Evolutionary conservation across 257 asterid genomes (phyloP).

Genomic region (Perilla frutescens): DNA sequence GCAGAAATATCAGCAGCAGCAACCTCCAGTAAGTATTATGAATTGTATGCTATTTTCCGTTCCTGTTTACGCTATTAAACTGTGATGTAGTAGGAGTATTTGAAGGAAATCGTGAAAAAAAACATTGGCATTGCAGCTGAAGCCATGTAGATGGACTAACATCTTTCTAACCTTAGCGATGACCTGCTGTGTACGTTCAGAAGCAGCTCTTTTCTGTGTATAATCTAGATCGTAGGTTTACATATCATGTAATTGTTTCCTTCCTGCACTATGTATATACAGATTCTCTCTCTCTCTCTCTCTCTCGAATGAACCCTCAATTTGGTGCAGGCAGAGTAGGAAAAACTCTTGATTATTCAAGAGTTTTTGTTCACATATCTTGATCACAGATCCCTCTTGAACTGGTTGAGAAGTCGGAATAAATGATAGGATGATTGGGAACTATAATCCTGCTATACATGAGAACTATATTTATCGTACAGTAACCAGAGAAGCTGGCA

Average conservation of each 20-base stretch:
- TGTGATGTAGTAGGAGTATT: neutral
- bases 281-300: no score
- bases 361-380: neutral
- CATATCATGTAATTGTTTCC: no score
- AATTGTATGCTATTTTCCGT: neutral
- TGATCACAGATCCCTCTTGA: neutral
- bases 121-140: no score
- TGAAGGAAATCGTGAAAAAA: neutral
- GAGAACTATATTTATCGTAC: constrained; percentile 30
- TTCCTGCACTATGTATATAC: no score
- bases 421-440: neutral
- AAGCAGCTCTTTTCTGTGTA: no score
- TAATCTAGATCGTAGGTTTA: no score
- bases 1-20: neutral
- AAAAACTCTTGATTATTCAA: neutral
- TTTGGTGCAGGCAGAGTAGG: neutral
- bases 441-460: constrained; percentile 48
- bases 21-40: neutral
- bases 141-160: neutral
- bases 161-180: constrained; percentile 4
- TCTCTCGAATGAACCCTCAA: neutral
- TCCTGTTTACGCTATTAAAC: no score
- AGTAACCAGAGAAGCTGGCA: constrained; percentile 30
- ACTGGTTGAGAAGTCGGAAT: neutral
- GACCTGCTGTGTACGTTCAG: no score